phyloP scores from a whole-genome alignment of 768 basidiomycete species.

The Termitomyces sp. region DNA sequence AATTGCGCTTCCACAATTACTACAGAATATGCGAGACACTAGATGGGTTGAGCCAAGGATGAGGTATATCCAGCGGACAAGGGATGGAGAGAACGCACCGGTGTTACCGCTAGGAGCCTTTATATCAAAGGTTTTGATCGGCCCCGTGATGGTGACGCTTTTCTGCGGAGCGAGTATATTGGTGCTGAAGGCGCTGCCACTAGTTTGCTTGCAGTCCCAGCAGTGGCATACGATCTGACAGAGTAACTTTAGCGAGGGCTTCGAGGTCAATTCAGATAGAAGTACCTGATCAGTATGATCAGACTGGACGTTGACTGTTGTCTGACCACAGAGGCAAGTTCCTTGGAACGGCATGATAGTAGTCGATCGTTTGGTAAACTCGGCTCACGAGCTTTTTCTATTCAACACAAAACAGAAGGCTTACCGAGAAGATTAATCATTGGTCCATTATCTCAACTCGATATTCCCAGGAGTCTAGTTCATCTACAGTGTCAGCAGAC shows the following conservation, averaged over 20 bases:
- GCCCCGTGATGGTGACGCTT: conserved; percentile 26
- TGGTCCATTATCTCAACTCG: neutral
- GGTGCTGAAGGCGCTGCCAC: conserved; percentile 34
- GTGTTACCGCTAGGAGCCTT: conserved; percentile 28
- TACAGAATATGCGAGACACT: conserved; percentile 34
- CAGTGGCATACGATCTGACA: conserved; percentile 31
- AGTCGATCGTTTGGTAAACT: neutral
- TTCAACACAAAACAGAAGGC: neutral
- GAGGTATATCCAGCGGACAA: neutral
- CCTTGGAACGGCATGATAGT: conserved; percentile 22
- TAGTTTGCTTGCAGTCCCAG: conserved; percentile 30
- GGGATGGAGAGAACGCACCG: conserved; percentile 15
- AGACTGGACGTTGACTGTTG: conserved; percentile 22
- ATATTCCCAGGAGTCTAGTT: neutral
- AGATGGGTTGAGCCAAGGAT: neutral
- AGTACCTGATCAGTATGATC: conserved; percentile 23
- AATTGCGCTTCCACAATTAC: conserved; percentile 31
- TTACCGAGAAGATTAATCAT: neutral
- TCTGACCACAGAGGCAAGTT: conserved; percentile 28
- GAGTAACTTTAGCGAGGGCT: neutral
- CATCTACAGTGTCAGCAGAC: neutral
- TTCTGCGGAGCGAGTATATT: conserved; percentile 29
- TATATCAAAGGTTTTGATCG: conserved; percentile 23
- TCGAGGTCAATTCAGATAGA: neutral
- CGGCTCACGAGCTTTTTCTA: neutral